phyloP scores from a whole-genome alignment of 1,284 basidiomycete species.

The Xerocomus minutiporus region DNA sequence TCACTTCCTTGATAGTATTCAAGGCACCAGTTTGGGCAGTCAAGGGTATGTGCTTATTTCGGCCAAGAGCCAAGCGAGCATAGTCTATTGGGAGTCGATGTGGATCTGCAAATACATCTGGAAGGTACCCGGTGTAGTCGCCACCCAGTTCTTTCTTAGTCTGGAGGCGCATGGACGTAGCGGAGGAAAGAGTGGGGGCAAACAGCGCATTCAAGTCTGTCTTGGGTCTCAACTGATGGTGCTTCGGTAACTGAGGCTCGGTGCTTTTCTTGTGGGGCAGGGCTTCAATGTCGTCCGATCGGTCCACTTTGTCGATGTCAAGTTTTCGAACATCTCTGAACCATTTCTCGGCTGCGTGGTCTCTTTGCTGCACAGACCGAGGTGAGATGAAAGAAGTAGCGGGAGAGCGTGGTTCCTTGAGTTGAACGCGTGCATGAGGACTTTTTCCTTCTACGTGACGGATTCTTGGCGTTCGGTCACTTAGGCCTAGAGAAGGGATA shows the following conservation, averaged over 20 bases:
- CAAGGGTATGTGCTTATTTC: conserved; percentile 40
- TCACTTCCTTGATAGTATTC: conserved; percentile 27
- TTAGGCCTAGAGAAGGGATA: conserved; percentile 15
- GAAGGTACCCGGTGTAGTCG: conserved; percentile 48
- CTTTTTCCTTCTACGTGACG: conserved; percentile 1
- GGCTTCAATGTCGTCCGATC: not conserved
- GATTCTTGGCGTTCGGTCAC: conserved; percentile 5
- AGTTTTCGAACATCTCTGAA: conserved; percentile 21
- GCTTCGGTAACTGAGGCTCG: not conserved
- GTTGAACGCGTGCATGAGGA: not conserved
- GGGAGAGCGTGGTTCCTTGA: conserved; percentile 1
- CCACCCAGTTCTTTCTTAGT: conserved; percentile 40
- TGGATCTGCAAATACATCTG: conserved; percentile 13
- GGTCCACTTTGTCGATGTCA: conserved; percentile 11
- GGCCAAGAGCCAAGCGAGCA: conserved; percentile 41
- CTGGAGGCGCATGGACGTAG: conserved; percentile 21
- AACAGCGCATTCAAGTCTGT: conserved; percentile 28
- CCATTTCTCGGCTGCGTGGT: conserved; percentile 25
- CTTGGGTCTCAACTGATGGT: conserved; percentile 23
- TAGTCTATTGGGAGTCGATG: conserved; percentile 35
- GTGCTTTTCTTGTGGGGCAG: conserved; percentile 8
- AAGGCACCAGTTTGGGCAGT: conserved; percentile 31
- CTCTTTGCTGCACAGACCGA: conserved; percentile 23
- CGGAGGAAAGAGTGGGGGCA: conserved; percentile 2
- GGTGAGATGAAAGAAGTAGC: conserved; percentile 23